A percentile compares a stretch with the other conserved stretches of the same genome.
These are phyloP conservation scores for Eucalyptus cladocalyx DNA, from an alignment of 345 rosid species.

Conservation along the genomic window DNA sequence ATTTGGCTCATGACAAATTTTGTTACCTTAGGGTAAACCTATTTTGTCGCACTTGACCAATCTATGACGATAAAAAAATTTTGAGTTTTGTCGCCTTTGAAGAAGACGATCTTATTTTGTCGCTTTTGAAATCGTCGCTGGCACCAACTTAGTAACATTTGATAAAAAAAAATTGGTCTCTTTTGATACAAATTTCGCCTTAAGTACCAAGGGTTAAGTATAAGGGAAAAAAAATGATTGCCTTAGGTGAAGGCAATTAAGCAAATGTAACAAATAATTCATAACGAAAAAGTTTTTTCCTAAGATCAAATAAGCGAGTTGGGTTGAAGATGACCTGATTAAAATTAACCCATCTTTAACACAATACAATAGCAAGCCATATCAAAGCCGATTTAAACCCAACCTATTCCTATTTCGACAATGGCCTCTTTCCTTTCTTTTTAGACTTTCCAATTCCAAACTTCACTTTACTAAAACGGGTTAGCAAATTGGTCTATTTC, in stretches of 20 bases:
- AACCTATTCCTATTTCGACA: background rate
- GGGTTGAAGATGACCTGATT: accelerated
- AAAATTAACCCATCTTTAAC: background rate
- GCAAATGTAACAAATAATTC: background rate
- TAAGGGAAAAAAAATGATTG: background rate
- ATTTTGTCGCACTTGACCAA: background rate
- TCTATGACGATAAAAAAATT: too few relatives aligned
- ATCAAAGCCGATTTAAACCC: accelerated
- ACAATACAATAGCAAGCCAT: background rate
- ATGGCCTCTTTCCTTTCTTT: background rate
- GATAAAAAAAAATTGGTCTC: background rate
- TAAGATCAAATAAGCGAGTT: background rate
- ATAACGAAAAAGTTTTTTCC: background rate
- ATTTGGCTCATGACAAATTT: background rate
- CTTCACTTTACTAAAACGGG: background rate
- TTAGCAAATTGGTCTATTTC: background rate
- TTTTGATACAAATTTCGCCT: background rate
- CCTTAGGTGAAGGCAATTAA: background rate
- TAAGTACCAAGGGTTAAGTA: background rate
- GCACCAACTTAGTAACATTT: background rate
- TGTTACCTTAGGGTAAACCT: background rate
- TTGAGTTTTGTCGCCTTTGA: background rate
- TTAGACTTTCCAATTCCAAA: background rate
- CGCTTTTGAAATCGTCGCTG: background rate
- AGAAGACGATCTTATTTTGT: too few relatives aligned